Evolutionary conservation across 1,284 basidiomycete genomes (phyloP).

Genomic region (Xerocomus minutiporus): DNA sequence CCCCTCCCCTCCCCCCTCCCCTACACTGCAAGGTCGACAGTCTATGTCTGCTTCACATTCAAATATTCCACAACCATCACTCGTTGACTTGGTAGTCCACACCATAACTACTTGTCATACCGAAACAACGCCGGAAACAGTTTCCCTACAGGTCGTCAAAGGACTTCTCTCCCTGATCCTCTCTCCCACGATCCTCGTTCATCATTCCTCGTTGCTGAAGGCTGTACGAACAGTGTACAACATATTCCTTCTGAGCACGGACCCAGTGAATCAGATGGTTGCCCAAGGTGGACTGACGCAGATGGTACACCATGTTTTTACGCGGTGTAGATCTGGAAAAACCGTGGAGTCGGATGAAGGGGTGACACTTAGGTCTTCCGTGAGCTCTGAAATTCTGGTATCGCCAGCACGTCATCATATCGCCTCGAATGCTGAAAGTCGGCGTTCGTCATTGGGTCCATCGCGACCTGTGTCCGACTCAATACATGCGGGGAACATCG

Average conservation of each 20-base stretch:
- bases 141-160: slow-evolving; percentile 93
- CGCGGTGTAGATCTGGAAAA: slow-evolving; percentile 55
- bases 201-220: slow-evolving; percentile 91
- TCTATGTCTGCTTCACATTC: slow-evolving; percentile 49
- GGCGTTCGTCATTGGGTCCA: slow-evolving; percentile 9
- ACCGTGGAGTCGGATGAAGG: slow-evolving; percentile 29
- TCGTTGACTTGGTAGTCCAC: slow-evolving; percentile 88
- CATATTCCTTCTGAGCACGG: slow-evolving; percentile 85
- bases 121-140: slow-evolving; percentile 81
- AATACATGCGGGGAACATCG: background rate
- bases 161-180: slow-evolving; percentile 85
- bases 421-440: slow-evolving; percentile 10
- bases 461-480: slow-evolving; percentile 4
- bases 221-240: slow-evolving; percentile 96
- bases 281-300: slow-evolving; percentile 95
- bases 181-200: slow-evolving; percentile 81
- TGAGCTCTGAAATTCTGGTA: slow-evolving; percentile 21
- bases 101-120: slow-evolving; percentile 92
- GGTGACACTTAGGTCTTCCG: slow-evolving; percentile 17
- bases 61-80: slow-evolving; percentile 54
- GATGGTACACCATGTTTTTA: slow-evolving; percentile 95
- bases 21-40: slow-evolving; percentile 44
- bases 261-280: slow-evolving; percentile 91
- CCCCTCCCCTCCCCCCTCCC: slow-evolving; percentile 69
- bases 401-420: slow-evolving; percentile 12